A percentile compares a stretch with the other conserved stretches of the same genome.
phyloP scores from a whole-genome alignment of 140 eudicot species.

The Ambrosia hybrid region DNA sequence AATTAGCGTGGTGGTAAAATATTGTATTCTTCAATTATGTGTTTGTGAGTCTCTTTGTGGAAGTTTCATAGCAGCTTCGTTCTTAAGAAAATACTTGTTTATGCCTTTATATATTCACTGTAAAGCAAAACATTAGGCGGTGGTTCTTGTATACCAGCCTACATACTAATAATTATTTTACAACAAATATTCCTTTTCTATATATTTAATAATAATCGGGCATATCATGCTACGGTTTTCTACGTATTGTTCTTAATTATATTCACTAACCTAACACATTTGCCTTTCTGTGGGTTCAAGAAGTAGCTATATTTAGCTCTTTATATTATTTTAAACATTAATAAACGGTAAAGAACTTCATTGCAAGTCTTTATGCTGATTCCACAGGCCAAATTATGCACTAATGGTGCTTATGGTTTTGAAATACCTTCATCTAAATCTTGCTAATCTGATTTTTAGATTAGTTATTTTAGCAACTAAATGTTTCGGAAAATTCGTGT shows the following conservation, averaged over 20 bases:
- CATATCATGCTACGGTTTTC: not conserved
- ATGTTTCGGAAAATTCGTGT: not conserved
- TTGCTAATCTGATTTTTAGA: not conserved
- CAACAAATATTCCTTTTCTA: not conserved
- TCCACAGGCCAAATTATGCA: conserved; percentile 11
- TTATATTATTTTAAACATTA: not conserved
- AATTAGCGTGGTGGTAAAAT: too few relatives aligned
- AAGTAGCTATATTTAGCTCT: not conserved
- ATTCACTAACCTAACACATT: conserved; percentile 22
- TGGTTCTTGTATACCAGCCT: conserved; percentile 18
- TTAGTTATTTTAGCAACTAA: not conserved
- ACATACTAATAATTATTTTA: conserved; percentile 3
- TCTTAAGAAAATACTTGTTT: not conserved
- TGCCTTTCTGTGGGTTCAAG: not conserved
- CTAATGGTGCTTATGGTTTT: conserved; percentile 2
- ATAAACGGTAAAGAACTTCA: conserved; percentile 1
- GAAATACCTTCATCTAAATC: not conserved
- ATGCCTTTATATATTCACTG: conserved; percentile 4
- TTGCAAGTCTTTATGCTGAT: conserved; percentile 4
- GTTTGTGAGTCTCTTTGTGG: not conserved
- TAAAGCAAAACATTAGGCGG: conserved; percentile 17
- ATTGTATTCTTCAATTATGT: too few relatives aligned
- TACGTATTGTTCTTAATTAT: conserved; percentile 3
- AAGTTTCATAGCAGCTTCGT: conserved; percentile 12
- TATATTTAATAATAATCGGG: not conserved